Evolutionary conservation across 768 basidiomycete species (phyloP).

Genomic region (Boletus sp.): DNA sequence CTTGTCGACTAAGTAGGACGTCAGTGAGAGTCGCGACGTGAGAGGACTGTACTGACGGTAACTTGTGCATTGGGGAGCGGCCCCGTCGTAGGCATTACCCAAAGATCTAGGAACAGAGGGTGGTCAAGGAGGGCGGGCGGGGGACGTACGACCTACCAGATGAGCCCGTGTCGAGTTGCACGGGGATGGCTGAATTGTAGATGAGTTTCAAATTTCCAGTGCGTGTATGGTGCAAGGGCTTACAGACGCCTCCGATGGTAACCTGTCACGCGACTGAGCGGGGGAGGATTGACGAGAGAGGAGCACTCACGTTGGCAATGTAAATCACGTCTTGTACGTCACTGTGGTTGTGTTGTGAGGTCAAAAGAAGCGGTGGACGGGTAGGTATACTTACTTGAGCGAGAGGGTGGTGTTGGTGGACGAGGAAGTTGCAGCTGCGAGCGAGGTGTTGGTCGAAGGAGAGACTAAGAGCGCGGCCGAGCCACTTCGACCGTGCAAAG

Average conservation of each 20-base stretch:
- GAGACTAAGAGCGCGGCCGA: conserved; percentile 18
- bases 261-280: conserved; percentile 43
- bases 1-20: conserved; percentile 36
- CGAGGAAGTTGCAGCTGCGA: neutral
- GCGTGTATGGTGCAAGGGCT: conserved; percentile 9
- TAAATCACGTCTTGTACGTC: conserved; percentile 78
- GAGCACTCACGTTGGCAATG: conserved; percentile 62
- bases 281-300: neutral
- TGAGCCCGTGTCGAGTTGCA: conserved; percentile 85
- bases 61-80: conserved; percentile 48
- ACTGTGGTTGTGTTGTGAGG: conserved; percentile 38
- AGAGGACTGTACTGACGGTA: conserved; percentile 42
- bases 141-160: conserved; percentile 18
- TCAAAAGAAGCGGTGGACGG: neutral
- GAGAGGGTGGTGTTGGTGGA: conserved; percentile 16
- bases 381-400: conserved; percentile 22
- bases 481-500: conserved; percentile 39
- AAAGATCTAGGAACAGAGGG: conserved; percentile 53
- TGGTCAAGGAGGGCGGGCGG: neutral
- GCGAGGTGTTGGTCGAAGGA: conserved; percentile 17
- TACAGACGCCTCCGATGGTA: conserved; percentile 61
- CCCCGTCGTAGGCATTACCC: conserved; percentile 51
- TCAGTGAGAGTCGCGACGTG: conserved; percentile 3
- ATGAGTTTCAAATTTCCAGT: neutral
- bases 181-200: conserved; percentile 51